Conservation (phyloP, 2,329 filamentous ascomycete species). For the Trichoderma sp. region DNA sequence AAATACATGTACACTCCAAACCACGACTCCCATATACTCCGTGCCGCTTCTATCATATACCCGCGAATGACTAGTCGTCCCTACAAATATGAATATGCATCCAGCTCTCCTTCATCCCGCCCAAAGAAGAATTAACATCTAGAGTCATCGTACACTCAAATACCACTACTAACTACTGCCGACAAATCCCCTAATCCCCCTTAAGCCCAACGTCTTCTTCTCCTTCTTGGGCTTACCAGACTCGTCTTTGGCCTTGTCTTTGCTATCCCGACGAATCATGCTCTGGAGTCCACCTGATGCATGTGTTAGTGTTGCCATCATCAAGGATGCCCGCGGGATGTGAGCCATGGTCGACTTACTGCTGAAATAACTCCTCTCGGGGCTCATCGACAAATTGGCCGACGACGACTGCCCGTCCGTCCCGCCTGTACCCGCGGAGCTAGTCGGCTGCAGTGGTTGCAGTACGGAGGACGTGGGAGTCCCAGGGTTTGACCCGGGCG, state of each 20-base stretch:
- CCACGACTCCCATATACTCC: background rate
- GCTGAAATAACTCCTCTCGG: slow-evolving; percentile 45
- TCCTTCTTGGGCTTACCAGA: slow-evolving; percentile 35
- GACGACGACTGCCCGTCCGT: slow-evolving; percentile 31
- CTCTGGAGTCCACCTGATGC: slow-evolving; percentile 47
- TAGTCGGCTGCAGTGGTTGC: slow-evolving; percentile 36
- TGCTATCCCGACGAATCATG: slow-evolving; percentile 45
- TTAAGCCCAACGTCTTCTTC: slow-evolving; percentile 37
- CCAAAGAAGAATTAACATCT: background rate
- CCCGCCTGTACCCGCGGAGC: slow-evolving; percentile 36
- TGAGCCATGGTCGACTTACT: slow-evolving; percentile 35
- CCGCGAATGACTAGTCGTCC: background rate
- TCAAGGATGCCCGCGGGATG: background rate
- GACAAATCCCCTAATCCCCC: slow-evolving; percentile 42
- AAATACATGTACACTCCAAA: background rate
- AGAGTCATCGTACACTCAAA: background rate
- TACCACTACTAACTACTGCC: slow-evolving; percentile 23
- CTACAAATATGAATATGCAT: background rate
- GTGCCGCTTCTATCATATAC: background rate
- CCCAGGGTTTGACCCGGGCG: slow-evolving; percentile 36
- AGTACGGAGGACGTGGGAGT: slow-evolving; percentile 30
- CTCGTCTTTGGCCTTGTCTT: slow-evolving; percentile 47
- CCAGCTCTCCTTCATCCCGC: background rate
- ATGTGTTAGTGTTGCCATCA: slow-evolving; percentile 11
- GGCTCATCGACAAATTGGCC: slow-evolving; percentile 30